A percentile compares a stretch with the other conserved stretches of the same genome.
Conservation (phyloP, 495 filamentous ascomycete genomes). For the Jackrogersella multiformis region DNA sequence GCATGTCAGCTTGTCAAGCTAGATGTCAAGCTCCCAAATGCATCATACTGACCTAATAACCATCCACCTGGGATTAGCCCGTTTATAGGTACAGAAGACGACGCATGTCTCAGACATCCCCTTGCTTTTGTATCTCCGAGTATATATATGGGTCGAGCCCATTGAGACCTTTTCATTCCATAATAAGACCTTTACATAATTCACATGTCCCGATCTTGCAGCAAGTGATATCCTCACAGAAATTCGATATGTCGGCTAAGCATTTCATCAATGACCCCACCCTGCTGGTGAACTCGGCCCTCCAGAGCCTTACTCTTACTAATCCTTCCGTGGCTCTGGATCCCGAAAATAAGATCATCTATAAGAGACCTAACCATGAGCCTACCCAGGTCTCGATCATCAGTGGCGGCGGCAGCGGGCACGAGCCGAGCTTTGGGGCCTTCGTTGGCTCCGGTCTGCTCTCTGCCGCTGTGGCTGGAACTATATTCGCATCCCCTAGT, state of each 20-base stretch:
- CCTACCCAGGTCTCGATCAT: conserved; percentile 76
- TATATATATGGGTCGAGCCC: conserved; percentile 9
- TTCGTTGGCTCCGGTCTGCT: conserved; percentile 77
- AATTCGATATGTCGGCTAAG: conserved; percentile 67
- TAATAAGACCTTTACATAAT: not conserved
- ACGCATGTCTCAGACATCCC: not conserved
- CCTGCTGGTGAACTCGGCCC: conserved; percentile 79
- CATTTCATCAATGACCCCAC: conserved; percentile 93
- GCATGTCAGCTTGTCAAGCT: conserved; percentile 5
- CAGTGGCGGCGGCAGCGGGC: conserved; percentile 90
- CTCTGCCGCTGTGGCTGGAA: conserved; percentile 85
- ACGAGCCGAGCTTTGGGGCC: conserved; percentile 88
- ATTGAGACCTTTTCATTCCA: not conserved
- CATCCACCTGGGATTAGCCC: not conserved
- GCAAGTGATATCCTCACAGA: conserved; percentile 12
- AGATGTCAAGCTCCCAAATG: not conserved
- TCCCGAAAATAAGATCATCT: conserved; percentile 82
- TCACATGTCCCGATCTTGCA: conserved; percentile 6
- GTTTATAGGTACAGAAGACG: not conserved
- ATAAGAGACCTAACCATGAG: conserved; percentile 67
- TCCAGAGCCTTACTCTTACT: conserved; percentile 79
- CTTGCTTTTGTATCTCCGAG: conserved; percentile 5
- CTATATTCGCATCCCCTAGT: conserved; percentile 89
- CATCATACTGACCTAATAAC: conserved; percentile 13
- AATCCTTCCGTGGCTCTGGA: conserved; percentile 90